Evolutionary conservation across 2,329 filamentous ascomycete species (phyloP).

Genomic region (Rutstroemia sp.): DNA sequence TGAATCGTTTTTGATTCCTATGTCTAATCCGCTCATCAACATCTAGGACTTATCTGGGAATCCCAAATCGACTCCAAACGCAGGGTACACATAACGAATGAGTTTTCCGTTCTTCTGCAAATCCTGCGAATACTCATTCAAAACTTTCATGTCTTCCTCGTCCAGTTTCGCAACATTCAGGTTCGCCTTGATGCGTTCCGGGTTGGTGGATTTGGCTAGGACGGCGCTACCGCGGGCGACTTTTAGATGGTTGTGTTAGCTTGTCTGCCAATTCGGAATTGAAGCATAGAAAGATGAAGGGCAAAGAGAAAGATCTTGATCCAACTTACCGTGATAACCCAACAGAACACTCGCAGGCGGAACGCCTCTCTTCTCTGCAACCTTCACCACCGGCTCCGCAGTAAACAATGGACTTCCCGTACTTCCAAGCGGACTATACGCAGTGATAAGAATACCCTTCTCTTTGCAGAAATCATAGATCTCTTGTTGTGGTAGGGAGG

Average conservation of each 20-base stretch:
- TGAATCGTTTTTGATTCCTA: too few relatives aligned
- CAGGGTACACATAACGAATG: conserved; percentile 59
- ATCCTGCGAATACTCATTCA: conserved; percentile 47
- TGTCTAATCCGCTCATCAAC: too few relatives aligned
- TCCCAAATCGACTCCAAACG: conserved; percentile 61
- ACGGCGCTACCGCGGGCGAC: conserved; percentile 64
- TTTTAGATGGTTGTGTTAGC: conserved; percentile 28
- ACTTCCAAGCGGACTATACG: conserved; percentile 39
- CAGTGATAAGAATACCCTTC: conserved; percentile 44
- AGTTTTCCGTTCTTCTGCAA: conserved; percentile 42
- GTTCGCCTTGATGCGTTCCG: conserved; percentile 63
- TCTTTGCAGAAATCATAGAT: conserved; percentile 42
- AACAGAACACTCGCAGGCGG: conserved; percentile 57
- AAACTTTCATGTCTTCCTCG: conserved; percentile 50
- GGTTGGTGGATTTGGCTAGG: conserved; percentile 65
- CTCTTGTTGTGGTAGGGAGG: conserved; percentile 46
- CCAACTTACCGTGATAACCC: conserved; percentile 60
- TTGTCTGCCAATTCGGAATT: not conserved
- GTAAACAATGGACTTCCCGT: conserved; percentile 41
- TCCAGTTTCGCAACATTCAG: conserved; percentile 58
- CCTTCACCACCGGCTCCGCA: conserved; percentile 51
- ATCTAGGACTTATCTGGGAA: conserved; percentile 55
- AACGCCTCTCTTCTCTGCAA: conserved; percentile 56
- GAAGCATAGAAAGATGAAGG: not conserved
- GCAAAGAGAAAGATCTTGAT: not conserved